Base-by-base conservation (phyloP, 1,284 basidiomycete species). In the Phellopilus nigrolimitatus region DNA sequence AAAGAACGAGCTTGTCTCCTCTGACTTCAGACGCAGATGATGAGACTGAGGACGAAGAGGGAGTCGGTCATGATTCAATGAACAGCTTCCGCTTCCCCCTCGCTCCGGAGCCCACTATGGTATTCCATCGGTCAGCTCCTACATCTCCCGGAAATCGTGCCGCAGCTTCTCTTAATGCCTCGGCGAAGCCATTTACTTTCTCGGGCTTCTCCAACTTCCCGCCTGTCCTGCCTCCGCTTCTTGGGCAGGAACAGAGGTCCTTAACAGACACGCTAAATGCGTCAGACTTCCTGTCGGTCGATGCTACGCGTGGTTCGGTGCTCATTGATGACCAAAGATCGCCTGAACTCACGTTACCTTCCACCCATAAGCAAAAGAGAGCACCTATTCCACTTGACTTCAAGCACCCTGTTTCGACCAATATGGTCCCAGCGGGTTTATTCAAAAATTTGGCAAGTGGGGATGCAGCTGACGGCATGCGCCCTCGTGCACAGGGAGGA, bases 331-430 rank as follows among this genome's bases (percentile, higher is more conserved):
- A 49, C n/a, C 17, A 39, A 12, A 27, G 21, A 24, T 49, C 52
- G 9, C 47, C 47, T 3, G 52, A 49, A 19, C 66, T 48, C 19
- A 51, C 44, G 10, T 28, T 56, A 30, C 47, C 54, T 13, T 40
- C 30, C 15, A 47, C 41, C 21, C 49, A 44, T 13, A 53, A 34
- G 25, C 49, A 44, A 38, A 85, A 81, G 64, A 81, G 87, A 41
- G 80, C 86, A 8, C 87, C 88, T 2, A 82, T 90, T 47, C 86
- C 86, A 7, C 70, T 90, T 47, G 87, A 90, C 62, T 91, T 90
- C 70, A 89, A 80, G 61, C 82, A 87, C 58, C 74, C 84, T 24
- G 69, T 80, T 1, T 80, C 82, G 12, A 79, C 71, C 21, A 88
- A 86, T 60, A 90, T 85, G 13, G 83, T 90, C 12, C 88, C 88